Evolutionary conservation across 1,284 basidiomycete species (phyloP).

Genomic region (Rhodofomes roseus): DNA sequence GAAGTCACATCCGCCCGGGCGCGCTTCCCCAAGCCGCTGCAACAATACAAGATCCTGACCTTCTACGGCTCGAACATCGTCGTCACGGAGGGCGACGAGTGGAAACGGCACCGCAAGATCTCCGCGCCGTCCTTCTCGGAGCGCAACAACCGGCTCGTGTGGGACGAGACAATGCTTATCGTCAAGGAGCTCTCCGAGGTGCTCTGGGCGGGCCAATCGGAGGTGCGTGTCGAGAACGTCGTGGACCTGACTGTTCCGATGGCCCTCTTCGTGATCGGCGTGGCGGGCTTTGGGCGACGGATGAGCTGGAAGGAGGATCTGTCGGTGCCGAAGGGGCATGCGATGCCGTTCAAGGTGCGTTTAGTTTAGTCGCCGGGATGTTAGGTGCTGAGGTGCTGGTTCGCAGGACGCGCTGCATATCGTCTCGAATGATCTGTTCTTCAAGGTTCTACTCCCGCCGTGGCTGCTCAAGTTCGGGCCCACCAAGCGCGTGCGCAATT

Average conservation of each 20-base stretch:
- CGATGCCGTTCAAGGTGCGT: slow-evolving; percentile 48
- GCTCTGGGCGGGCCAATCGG: slow-evolving; percentile 31
- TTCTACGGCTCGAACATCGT: slow-evolving; percentile 52
- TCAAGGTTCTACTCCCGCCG: slow-evolving; percentile 41
- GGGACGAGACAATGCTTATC: slow-evolving; percentile 46
- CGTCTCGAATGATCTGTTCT: slow-evolving; percentile 40
- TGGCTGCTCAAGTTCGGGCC: slow-evolving; percentile 36
- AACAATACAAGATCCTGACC: slow-evolving; percentile 28
- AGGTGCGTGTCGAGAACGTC: slow-evolving; percentile 29
- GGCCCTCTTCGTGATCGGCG: slow-evolving; percentile 52
- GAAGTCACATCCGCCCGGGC: slow-evolving; percentile 18
- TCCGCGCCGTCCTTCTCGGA: slow-evolving; percentile 39
- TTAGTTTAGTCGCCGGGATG: too few relatives aligned
- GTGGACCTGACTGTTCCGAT: slow-evolving; percentile 47
- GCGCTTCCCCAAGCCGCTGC: slow-evolving; percentile 33
- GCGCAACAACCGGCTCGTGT: slow-evolving; percentile 53
- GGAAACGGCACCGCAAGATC: slow-evolving; percentile 56
- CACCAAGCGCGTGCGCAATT: slow-evolving; percentile 34
- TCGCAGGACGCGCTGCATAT: slow-evolving; percentile 40
- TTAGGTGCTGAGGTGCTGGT: background rate
- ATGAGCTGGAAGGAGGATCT: slow-evolving; percentile 48
- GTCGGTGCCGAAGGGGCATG: slow-evolving; percentile 40
- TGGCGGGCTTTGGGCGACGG: slow-evolving; percentile 54
- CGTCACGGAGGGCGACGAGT: slow-evolving; percentile 56
- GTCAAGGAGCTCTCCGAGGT: slow-evolving; percentile 34